phyloP scores from a whole-genome alignment of 371 early-diverging fungal species.

The Lichtheimia ramosa region DNA sequence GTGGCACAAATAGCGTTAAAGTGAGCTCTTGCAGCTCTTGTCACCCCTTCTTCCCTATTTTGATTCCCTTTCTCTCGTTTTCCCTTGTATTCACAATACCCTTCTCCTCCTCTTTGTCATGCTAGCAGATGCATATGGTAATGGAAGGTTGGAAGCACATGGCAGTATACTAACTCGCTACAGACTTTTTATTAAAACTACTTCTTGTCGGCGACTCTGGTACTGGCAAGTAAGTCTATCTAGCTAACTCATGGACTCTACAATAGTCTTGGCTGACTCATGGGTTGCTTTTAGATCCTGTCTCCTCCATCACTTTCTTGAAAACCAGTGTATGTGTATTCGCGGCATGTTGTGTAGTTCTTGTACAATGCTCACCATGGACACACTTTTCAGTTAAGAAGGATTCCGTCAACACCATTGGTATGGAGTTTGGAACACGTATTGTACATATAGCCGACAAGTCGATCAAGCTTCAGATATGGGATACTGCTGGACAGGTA shows the following conservation, averaged over 20 bases:
- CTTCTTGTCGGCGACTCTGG: slow-evolving; percentile 66
- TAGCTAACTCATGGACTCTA: not conserved
- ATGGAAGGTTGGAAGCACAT: not conserved
- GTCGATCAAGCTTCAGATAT: slow-evolving; percentile 77
- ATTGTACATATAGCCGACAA: slow-evolving; percentile 66
- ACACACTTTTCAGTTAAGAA: slow-evolving; percentile 49
- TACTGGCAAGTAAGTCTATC: slow-evolving; percentile 57
- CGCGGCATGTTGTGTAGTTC: not conserved
- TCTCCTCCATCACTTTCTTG: slow-evolving; percentile 65
- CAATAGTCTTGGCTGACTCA: not conserved
- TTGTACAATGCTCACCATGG: not conserved
- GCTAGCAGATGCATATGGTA: slow-evolving; percentile 55
- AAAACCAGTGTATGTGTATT: slow-evolving; percentile 57
- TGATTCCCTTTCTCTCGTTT: not conserved
- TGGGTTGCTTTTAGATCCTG: slow-evolving; percentile 50
- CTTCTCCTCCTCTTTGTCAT: slow-evolving; percentile 12
- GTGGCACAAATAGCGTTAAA: too few species aligned
- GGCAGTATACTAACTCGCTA: not conserved
- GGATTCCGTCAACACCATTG: slow-evolving; percentile 67
- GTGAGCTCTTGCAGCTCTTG: too few species aligned
- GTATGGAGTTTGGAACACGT: slow-evolving; percentile 70
- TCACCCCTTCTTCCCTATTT: too few species aligned
- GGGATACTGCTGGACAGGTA: slow-evolving; percentile 88
- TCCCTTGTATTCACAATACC: not conserved
- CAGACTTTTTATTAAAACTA: slow-evolving; percentile 61